Evolutionary conservation across 1,284 basidiomycete genomes (phyloP).

Genomic region (Athelia psychrophila): DNA sequence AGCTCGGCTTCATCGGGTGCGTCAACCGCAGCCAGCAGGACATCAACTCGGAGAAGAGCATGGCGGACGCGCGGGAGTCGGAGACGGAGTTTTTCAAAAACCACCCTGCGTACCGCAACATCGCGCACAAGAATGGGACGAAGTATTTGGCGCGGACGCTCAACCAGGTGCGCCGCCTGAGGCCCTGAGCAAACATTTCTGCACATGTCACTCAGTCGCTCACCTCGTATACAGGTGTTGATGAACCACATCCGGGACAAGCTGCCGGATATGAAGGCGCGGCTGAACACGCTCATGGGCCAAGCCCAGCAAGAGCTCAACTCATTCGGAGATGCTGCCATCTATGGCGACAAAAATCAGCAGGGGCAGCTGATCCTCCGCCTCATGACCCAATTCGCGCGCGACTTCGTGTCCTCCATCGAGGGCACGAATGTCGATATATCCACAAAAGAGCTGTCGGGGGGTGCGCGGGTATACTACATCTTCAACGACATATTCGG

Average conservation of each 20-base stretch:
- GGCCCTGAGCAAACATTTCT: neutral
- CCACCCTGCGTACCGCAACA: slow-evolving; percentile 93
- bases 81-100: slow-evolving; percentile 92
- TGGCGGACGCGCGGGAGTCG: slow-evolving; percentile 81
- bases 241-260: slow-evolving; percentile 99
- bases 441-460: slow-evolving; percentile 97
- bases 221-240: slow-evolving; percentile 59
- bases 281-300: slow-evolving; percentile 97
- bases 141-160: slow-evolving; percentile 92
- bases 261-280: slow-evolving; percentile 99
- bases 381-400: slow-evolving; percentile 98
- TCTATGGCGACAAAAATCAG: slow-evolving; percentile 91
- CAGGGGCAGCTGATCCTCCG: slow-evolving; percentile 89
- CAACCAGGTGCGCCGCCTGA: slow-evolving; percentile 70
- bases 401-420: slow-evolving; percentile 96
- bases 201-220: slow-evolving; percentile 3
- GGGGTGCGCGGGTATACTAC: slow-evolving; percentile 97
- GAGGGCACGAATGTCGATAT: slow-evolving; percentile 98
- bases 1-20: slow-evolving; percentile 96
- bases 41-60: slow-evolving; percentile 87
- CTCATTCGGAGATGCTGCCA: slow-evolving; percentile 92
- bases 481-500: slow-evolving; percentile 99
- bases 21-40: slow-evolving; percentile 98
- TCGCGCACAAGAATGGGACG: slow-evolving; percentile 96
- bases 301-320: slow-evolving; percentile 98